Conservation (phyloP, 306 rosid species). For the Cucumis melo region DNA sequence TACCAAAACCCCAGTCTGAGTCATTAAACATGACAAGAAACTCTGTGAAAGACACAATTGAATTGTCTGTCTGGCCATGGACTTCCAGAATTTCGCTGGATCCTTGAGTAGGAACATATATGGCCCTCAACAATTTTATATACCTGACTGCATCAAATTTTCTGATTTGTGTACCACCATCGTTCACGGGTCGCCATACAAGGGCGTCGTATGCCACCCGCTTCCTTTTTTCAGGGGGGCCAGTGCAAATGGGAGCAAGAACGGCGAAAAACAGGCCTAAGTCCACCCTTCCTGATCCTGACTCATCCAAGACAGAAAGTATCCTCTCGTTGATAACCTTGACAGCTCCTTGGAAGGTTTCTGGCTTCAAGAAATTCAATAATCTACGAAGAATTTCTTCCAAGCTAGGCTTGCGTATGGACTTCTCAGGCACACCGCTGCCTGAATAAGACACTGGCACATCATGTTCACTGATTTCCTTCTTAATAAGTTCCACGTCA, state of each 20-base stretch:
- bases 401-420: conserved; percentile 80
- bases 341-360: conserved; percentile 93
- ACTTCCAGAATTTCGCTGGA: conserved; percentile 64
- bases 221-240: conserved; percentile 75
- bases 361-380: conserved; percentile 71
- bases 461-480: conserved; percentile 76
- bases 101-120: conserved; percentile 63
- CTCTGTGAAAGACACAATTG: conserved; percentile 65
- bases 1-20: conserved; percentile 92
- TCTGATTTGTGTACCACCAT: conserved; percentile 52
- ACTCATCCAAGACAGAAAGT: conserved; percentile 69
- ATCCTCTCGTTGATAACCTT: conserved; percentile 89
- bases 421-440: conserved; percentile 66
- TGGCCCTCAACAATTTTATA: conserved; percentile 65
- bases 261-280: conserved; percentile 80
- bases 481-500: conserved; percentile 65
- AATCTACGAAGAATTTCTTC: conserved; percentile 82
- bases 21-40: conserved; percentile 79
- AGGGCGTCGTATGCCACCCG: conserved; percentile 81
- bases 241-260: conserved; percentile 87
- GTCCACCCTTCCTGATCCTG: conserved; percentile 80
- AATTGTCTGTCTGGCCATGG: conserved; percentile 58
- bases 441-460: conserved; percentile 87
- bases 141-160: conserved; percentile 50
- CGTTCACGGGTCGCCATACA: conserved; percentile 88